phyloP scores from a whole-genome alignment of 192 early-diverging fungal species.

The Dissophora ornata region DNA sequence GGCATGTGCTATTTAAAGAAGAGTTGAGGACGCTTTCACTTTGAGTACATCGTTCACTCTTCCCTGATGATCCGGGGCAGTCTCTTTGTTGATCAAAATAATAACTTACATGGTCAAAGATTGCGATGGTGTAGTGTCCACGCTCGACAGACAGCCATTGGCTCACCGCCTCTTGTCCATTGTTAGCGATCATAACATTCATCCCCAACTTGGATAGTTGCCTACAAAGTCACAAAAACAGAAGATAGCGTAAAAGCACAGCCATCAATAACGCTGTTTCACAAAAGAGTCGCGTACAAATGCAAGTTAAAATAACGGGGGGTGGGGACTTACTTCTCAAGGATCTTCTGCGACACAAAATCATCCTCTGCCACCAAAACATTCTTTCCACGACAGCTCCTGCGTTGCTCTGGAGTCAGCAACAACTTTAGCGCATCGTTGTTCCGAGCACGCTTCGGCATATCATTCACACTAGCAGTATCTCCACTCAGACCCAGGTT shows the following conservation, averaged over 20 bases:
- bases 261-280: background rate
- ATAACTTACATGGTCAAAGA: constrained; percentile 53
- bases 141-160: constrained; percentile 32
- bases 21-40: too few relatives aligned
- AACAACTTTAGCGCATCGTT: constrained; percentile 41
- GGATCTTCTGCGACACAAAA: constrained; percentile 47
- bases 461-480: background rate
- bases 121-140: constrained; percentile 46
- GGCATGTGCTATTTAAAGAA: constrained; percentile 47
- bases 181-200: constrained; percentile 52
- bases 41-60: too few relatives aligned
- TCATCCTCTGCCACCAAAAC: constrained; percentile 51
- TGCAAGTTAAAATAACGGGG: background rate
- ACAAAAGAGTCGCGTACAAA: background rate
- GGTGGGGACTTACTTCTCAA: constrained; percentile 38
- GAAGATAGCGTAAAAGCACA: too few relatives aligned
- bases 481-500: constrained; percentile 16
- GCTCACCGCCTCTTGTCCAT: constrained; percentile 43
- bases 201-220: constrained; percentile 49
- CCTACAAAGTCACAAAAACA: constrained; percentile 7
- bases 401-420: constrained; percentile 23
- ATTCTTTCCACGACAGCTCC: constrained; percentile 43
- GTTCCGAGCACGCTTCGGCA: constrained; percentile 37
- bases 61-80: too few relatives aligned
- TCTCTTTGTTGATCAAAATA: too few relatives aligned